Evolutionary conservation across 129 eudicot genomes (phyloP).

Genomic region (Pittosporum tobira): DNA sequence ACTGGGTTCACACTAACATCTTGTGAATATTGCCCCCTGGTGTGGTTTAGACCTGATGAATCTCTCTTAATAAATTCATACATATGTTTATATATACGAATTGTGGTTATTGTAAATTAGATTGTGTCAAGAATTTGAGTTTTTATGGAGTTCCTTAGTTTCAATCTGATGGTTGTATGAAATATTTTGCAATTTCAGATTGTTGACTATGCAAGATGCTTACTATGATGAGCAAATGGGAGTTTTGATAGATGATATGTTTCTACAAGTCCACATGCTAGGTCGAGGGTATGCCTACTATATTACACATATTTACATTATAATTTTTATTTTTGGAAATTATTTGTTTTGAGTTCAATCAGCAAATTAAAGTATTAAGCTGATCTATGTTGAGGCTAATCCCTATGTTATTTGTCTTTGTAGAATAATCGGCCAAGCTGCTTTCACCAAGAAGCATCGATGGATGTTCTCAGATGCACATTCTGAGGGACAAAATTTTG

Average conservation of each 20-base stretch:
- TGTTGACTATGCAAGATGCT: conserved; percentile 71
- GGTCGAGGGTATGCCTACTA: conserved; percentile 77
- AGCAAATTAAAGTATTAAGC: background rate
- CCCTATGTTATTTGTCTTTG: conserved; percentile 4
- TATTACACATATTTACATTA: background rate
- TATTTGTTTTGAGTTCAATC: background rate
- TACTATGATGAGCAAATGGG: conserved; percentile 56
- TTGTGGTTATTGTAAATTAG: conserved; percentile 6
- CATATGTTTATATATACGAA: conserved; percentile 21
- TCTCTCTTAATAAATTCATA: conserved; percentile 19
- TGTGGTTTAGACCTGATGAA: conserved; percentile 24
- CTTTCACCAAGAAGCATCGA: conserved; percentile 55
- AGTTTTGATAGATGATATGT: conserved; percentile 46
- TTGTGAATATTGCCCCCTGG: conserved; percentile 26
- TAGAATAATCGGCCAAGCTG: conserved; percentile 75
- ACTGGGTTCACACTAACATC: conserved; percentile 10
- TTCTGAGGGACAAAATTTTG: conserved; percentile 24
- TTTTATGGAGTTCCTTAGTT: background rate
- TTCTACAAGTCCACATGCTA: conserved; percentile 54
- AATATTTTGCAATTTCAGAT: conserved; percentile 30
- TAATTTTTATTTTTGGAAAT: background rate
- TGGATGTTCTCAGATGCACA: conserved; percentile 59
- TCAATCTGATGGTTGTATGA: background rate
- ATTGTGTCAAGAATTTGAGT: conserved; percentile 14
- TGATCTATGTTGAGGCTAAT: conserved; percentile 7